Conservation (phyloP, 2,329 filamentous ascomycete genomes). For the Neofusicoccum sp. region DNA sequence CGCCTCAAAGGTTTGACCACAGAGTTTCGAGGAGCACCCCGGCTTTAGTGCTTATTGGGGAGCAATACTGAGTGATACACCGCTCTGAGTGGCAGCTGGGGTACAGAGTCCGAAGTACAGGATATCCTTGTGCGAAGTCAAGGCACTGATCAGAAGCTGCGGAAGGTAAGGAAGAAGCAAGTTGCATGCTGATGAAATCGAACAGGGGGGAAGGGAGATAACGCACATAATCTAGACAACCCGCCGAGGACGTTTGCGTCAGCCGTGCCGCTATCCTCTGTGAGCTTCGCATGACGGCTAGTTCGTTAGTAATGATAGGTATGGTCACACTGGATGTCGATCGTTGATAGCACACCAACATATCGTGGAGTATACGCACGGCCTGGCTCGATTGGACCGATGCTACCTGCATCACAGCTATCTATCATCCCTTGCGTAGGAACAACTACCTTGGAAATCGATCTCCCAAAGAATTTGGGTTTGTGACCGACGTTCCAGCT, state of each 20-base stretch:
- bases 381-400: background rate
- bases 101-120: background rate
- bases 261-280: background rate
- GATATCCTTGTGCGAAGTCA: background rate
- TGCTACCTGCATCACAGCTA: background rate
- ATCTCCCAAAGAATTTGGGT: background rate
- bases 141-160: background rate
- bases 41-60: no score
- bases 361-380: background rate
- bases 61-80: no score
- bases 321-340: background rate
- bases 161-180: background rate
- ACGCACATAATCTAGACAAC: background rate
- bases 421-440: background rate
- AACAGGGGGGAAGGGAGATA: background rate
- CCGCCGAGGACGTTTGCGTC: background rate
- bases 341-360: background rate
- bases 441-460: background rate
- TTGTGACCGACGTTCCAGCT: background rate
- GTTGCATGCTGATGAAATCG: background rate
- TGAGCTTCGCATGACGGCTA: background rate
- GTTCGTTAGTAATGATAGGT: background rate
- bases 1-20: background rate
- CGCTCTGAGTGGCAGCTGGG: background rate
- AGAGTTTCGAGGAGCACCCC: no score